Conservation (phyloP, 352 stramenopile genomes). For the Globisporangium camurandrum region DNA sequence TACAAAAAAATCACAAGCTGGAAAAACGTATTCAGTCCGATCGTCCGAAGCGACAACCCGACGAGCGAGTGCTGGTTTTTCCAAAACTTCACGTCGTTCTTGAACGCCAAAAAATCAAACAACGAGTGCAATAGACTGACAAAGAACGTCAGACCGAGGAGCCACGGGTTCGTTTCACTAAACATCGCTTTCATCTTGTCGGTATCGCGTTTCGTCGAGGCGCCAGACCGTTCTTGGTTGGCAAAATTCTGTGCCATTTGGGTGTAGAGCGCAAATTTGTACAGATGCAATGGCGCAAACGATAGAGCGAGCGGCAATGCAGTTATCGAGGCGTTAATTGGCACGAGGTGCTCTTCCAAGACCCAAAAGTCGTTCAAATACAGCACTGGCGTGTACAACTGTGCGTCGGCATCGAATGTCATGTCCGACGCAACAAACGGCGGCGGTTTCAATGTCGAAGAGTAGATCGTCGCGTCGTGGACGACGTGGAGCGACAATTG, state of each 20-base stretch:
- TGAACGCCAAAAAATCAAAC: slow-evolving; percentile 99
- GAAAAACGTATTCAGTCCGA: slow-evolving; percentile 96
- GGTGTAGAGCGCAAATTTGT: slow-evolving; percentile 91
- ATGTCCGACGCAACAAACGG: slow-evolving; percentile 63
- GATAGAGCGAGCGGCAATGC: slow-evolving; percentile 76
- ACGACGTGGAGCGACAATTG: slow-evolving; percentile 60
- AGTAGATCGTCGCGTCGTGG: slow-evolving; percentile 66
- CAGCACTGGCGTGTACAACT: slow-evolving; percentile 85
- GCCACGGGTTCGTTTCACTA: slow-evolving; percentile 95
- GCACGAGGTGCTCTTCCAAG: slow-evolving; percentile 77
- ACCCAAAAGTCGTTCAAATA: slow-evolving; percentile 95
- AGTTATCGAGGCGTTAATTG: slow-evolving; percentile 86
- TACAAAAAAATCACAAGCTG: slow-evolving; percentile 97
- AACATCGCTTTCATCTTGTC: slow-evolving; percentile 95
- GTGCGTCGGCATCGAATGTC: slow-evolving; percentile 40
- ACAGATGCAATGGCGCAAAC: slow-evolving; percentile 82
- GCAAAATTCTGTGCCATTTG: slow-evolving; percentile 90
- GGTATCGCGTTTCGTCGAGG: slow-evolving; percentile 82
- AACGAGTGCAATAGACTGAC: slow-evolving; percentile 96
- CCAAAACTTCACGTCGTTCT: slow-evolving; percentile 99
- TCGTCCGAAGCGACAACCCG: slow-evolving; percentile 90
- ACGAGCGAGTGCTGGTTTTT: slow-evolving; percentile 95
- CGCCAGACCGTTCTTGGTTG: slow-evolving; percentile 90
- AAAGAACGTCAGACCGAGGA: slow-evolving; percentile 92
- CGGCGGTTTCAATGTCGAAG: slow-evolving; percentile 36